These are phyloP conservation scores for Hordeum pubiflorum DNA, from an alignment of 202 grass and related monocot species.

Conservation along the genomic window DNA sequence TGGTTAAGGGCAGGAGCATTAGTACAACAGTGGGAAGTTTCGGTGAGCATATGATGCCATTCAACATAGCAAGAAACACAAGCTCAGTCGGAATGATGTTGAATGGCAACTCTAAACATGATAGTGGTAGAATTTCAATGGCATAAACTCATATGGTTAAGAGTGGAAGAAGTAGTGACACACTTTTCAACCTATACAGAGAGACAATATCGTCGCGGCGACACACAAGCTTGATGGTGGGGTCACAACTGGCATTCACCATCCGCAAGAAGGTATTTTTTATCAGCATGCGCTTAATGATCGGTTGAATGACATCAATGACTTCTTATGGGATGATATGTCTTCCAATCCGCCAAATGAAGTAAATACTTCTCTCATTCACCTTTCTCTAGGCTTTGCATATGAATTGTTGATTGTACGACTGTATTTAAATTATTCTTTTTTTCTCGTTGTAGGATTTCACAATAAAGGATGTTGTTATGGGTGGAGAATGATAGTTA, in stretches of 20 bases:
- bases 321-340: not conserved
- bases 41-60: not conserved
- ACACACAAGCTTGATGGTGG: not conserved
- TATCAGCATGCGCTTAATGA: not conserved
- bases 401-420: not conserved
- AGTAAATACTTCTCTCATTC: not conserved
- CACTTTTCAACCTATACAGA: not conserved
- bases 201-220: no score
- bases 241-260: not conserved
- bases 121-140: no score
- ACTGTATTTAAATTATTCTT: not conserved
- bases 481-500: not conserved
- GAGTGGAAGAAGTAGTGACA: not conserved
- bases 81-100: not conserved
- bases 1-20: not conserved
- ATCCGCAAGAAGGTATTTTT: not conserved
- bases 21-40: no score
- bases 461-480: not conserved
- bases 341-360: not conserved
- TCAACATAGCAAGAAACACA: constrained; percentile 14
- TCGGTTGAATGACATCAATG: not conserved
- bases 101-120: not conserved
- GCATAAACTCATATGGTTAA: not conserved
- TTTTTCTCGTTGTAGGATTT: constrained; percentile 20
- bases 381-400: not conserved